Evolutionary conservation across 2,329 filamentous ascomycete species (phyloP), one percentile per base, ranked within the genome.

Genomic region (Emydomyces testavorans): DNA sequence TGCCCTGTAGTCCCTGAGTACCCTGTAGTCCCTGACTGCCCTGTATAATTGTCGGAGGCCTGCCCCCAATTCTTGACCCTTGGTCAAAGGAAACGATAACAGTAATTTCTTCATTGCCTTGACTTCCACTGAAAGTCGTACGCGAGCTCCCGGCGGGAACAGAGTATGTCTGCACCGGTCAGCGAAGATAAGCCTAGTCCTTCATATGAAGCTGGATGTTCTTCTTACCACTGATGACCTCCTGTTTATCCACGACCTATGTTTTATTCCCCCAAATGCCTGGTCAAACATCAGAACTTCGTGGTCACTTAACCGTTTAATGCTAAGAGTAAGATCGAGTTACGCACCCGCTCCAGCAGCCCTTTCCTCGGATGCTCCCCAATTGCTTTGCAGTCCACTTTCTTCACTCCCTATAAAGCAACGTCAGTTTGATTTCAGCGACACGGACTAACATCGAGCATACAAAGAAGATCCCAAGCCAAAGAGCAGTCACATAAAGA

Each of bases 11-110:
- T 18, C 4, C n/a, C 21, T 29, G 13, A n/a, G 20, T 31, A n/a
- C 21, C 31, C 16, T 20, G 23, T 11, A 37, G 20, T 11, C 23
- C 20, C 21, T n/a, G n/a, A 8, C 16, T 37, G 10, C 45, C 45
- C 26, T 47, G 45, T 10, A 3, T 13, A 13, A 24, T 39, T 16
- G 45, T 47, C 24, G 45, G 46, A 29, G 32, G 38, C 46, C 46
- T 21, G 40, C 40, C 38, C 18, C 46, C 46, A 43, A 43, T 11
- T 37, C 16, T 39, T 28, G 37, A 23, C 7, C 41, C 36, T 16
- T 21, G 26, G 16, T 49, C 46, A n/a, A 49, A 34, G 6, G 45
- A 47, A 7, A 47, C 45, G 26, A 47, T 23, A 15, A 47, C 45
- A 18, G 45, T 47, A 40, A 47, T 31, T 6, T 38, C 45, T 26